A percentile compares a stretch with the other conserved stretches of the same genome.
Conservation (phyloP, 1,284 basidiomycete species). For the Coniferiporia weirii region DNA sequence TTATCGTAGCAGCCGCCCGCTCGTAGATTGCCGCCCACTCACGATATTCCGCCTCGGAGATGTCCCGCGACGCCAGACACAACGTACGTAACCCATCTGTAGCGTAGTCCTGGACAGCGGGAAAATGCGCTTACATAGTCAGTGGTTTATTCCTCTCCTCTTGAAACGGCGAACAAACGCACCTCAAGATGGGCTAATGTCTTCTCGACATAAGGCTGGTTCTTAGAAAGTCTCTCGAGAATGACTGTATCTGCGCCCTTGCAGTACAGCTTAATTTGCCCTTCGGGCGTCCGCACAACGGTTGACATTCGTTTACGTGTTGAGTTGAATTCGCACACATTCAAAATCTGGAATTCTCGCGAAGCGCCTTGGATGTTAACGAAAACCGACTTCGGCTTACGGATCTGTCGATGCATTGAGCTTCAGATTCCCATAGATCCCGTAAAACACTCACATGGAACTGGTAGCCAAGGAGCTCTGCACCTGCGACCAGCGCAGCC, state of each 20-base stretch:
- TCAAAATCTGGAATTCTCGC: slow-evolving; percentile 87
- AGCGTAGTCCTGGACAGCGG: slow-evolving; percentile 75
- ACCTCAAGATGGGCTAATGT: slow-evolving; percentile 91
- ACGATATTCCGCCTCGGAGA: slow-evolving; percentile 85
- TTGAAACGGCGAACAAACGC: slow-evolving; percentile 18
- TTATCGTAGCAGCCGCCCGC: slow-evolving; percentile 88
- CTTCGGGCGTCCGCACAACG: slow-evolving; percentile 82
- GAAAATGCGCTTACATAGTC: slow-evolving; percentile 12
- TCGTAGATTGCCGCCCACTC: slow-evolving; percentile 89
- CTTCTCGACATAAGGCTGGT: slow-evolving; percentile 82
- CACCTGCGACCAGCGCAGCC: slow-evolving; percentile 92
- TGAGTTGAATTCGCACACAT: slow-evolving; percentile 99
- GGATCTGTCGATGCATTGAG: slow-evolving; percentile 50
- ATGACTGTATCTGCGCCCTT: slow-evolving; percentile 99
- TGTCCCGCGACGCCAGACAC: slow-evolving; percentile 92
- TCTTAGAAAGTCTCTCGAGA: slow-evolving; percentile 76
- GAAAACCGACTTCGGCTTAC: slow-evolving; percentile 94
- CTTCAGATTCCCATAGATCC: background rate
- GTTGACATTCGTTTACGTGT: slow-evolving; percentile 98
- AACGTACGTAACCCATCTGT: slow-evolving; percentile 95
- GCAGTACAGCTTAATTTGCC: slow-evolving; percentile 91
- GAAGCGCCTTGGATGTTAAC: slow-evolving; percentile 72
- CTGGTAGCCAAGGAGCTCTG: slow-evolving; percentile 87
- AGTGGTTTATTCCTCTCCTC: background rate
- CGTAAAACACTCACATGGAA: slow-evolving; percentile 69